Base-by-base conservation (phyloP, 768 basidiomycete genomes). In the Scleroderma bovista region DNA sequence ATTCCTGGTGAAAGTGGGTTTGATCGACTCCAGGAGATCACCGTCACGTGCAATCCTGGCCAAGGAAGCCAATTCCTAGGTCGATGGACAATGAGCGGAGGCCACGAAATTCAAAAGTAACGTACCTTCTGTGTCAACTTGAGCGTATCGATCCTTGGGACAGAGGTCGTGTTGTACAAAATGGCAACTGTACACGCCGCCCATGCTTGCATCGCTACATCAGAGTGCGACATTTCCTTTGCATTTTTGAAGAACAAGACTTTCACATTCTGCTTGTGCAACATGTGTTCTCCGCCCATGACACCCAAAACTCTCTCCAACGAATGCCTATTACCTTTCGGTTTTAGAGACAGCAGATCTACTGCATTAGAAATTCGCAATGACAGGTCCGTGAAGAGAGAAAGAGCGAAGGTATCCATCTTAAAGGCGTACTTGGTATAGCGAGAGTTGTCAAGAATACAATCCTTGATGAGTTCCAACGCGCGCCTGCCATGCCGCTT, bases 21-120 rank as follows among this genome's bases (percentile, higher is more conserved):
- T 81, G 48, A 71, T 54, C 17, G 74, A 65, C n/a, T 78, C 72
- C 15, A 81, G 65, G 8, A 74, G 72, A 15, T 75, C 70, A 2
- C 72, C 62, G 39, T 79, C 72, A 6, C 67, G 70, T 11, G 71
- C 68, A 45, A 76, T 64, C 54, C 73, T 81, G 1, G 74, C 66
- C 3, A 84, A 57, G 15, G 73, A 67, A 16, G 60, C 51, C 6
- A 86, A 66, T 33, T 64, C 65, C 78, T 75, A 56, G 11, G 26
- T 37, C 23, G 51, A 19, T 26, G 37, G 47, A 13, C 51, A 50
- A 6, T 10, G 44, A 29, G 26, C 9, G 9, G 9, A 29, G 26
- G 26, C 26, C 26, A 29, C 5, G 26, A 29, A 4, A 29, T 29
- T 29, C 9, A 9, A 9, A 4, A 29, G 26, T 9, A 7, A 40